phyloP scores from a whole-genome alignment of 352 stramenopile species.

The Peronospora farinosa region DNA sequence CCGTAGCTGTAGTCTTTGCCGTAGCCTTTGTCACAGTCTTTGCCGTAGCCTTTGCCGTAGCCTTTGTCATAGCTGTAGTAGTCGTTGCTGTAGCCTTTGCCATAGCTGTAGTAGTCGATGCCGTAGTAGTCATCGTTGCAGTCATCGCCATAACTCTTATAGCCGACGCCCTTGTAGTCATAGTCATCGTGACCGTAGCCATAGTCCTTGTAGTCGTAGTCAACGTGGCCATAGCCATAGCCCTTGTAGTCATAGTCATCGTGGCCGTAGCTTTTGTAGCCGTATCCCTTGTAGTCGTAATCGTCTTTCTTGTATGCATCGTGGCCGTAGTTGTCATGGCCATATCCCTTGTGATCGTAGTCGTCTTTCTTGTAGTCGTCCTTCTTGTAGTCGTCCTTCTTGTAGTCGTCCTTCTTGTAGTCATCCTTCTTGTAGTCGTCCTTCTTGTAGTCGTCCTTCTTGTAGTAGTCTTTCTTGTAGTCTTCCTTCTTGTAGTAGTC shows the following conservation, averaged over 20 bases:
- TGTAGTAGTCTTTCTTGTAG: not conserved
- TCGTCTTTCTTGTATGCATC: no score
- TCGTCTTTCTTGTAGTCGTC: no score
- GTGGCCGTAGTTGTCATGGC: no score
- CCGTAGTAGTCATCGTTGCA: not conserved
- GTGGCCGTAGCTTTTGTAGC: not conserved
- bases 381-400: no score
- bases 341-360: no score
- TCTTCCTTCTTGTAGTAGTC: slow-evolving; percentile 1
- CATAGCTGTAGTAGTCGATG: slow-evolving; percentile 4
- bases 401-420: no score
- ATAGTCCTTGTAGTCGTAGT: slow-evolving; percentile 5
- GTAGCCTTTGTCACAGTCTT: not conserved
- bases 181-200: slow-evolving; percentile 5
- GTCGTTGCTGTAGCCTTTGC: slow-evolving; percentile 1
- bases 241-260: slow-evolving; percentile 4
- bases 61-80: not conserved
- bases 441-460: no score
- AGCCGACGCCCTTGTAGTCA: slow-evolving; percentile 2
- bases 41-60: not conserved
- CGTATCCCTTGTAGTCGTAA: no score
- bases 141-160: slow-evolving; percentile 3
- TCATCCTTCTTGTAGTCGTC: no score
- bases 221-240: not conserved
- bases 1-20: not conserved